phyloP scores from a whole-genome alignment of 2,329 filamentous ascomycete genomes.

The Apiospora aurea region DNA sequence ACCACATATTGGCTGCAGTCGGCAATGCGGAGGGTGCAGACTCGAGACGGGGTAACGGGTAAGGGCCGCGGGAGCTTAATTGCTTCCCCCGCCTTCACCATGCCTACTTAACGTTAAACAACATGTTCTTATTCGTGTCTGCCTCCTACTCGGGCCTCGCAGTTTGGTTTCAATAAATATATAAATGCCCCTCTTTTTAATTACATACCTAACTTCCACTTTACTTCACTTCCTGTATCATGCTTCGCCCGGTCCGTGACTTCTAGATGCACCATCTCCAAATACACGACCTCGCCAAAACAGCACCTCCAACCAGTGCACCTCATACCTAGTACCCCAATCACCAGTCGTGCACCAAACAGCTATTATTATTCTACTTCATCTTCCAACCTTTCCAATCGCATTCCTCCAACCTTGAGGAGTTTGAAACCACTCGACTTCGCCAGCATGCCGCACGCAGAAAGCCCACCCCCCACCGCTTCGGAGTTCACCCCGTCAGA shows the following conservation, averaged over 20 bases:
- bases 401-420: background rate
- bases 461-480: background rate
- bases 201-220: background rate
- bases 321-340: no score
- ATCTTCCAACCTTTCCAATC: background rate
- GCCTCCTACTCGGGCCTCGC: background rate
- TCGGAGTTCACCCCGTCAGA: slow-evolving; percentile 33
- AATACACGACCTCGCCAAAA: background rate
- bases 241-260: background rate
- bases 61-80: background rate
- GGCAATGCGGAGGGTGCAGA: background rate
- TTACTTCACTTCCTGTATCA: background rate
- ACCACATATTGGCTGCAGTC: background rate
- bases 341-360: background rate
- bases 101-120: background rate
- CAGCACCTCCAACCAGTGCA: background rate
- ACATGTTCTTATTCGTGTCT: background rate
- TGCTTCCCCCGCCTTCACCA: background rate
- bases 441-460: slow-evolving; percentile 13
- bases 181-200: background rate
- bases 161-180: background rate
- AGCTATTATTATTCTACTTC: background rate
- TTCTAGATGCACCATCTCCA: background rate
- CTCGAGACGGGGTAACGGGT: background rate
- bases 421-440: background rate